Conservation (phyloP, 2,329 filamentous ascomycete genomes). For the Xylariaceae sp. region DNA sequence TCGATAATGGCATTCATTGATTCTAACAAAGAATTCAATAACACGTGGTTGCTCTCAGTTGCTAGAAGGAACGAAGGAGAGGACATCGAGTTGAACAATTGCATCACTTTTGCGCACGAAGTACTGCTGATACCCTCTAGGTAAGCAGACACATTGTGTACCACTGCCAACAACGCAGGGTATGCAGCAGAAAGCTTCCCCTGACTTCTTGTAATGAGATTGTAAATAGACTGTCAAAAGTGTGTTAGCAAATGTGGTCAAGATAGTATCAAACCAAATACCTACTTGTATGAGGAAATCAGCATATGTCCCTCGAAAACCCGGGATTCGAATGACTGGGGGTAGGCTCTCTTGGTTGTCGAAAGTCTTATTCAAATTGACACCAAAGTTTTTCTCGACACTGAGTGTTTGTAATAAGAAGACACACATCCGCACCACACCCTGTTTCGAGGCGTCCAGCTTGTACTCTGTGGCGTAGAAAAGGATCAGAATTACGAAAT, state of each 20-base stretch:
- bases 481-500: constrained; percentile 84
- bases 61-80: constrained; percentile 87
- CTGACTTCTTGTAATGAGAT: constrained; percentile 84
- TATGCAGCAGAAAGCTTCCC: constrained; percentile 88
- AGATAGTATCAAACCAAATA: too few species aligned
- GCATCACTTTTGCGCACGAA: constrained; percentile 76
- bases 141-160: constrained; percentile 89
- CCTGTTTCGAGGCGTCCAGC: constrained; percentile 80
- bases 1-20: constrained; percentile 88
- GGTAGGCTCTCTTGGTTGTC: constrained; percentile 86
- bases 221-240: constrained; percentile 71
- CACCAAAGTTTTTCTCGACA: constrained; percentile 85
- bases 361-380: constrained; percentile 84
- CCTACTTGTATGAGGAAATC: constrained; percentile 88
- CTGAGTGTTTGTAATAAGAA: constrained; percentile 94
- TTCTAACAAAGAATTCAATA: constrained; percentile 79
- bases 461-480: constrained; percentile 93
- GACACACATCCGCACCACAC: constrained; percentile 93
- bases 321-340: constrained; percentile 70
- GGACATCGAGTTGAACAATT: constrained; percentile 88
- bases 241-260: too few species aligned
- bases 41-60: constrained; percentile 83
- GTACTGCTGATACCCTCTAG: constrained; percentile 70
- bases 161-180: constrained; percentile 82
- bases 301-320: constrained; percentile 85